These are phyloP conservation scores for Fonsecaea nubica DNA, from an alignment of 2,329 filamentous ascomycete species.

Conservation along the genomic window DNA sequence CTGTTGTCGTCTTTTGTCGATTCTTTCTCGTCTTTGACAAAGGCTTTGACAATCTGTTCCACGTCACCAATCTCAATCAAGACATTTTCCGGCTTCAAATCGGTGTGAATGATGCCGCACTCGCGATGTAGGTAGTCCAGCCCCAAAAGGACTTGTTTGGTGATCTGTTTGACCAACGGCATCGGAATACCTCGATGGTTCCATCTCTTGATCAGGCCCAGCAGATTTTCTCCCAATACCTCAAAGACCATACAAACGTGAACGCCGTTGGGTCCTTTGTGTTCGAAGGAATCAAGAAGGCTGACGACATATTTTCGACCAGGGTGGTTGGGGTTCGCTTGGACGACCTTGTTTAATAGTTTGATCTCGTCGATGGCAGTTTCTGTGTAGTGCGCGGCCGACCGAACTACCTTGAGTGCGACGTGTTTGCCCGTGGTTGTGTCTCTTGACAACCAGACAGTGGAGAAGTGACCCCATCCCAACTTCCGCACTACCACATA, in stretches of 20 bases:
- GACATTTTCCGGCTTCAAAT: constrained; percentile 91
- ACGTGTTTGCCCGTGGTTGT: constrained; percentile 91
- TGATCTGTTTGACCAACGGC: constrained; percentile 96
- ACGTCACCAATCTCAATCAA: constrained; percentile 98
- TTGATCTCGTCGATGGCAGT: constrained; percentile 99
- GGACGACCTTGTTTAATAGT: constrained; percentile 93
- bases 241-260: constrained; percentile 99
- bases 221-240: constrained; percentile 90
- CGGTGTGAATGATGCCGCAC: constrained; percentile 97
- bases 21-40: constrained; percentile 82
- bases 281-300: constrained; percentile 94
- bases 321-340: constrained; percentile 92
- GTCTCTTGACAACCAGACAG: constrained; percentile 84
- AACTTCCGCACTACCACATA: constrained; percentile 97
- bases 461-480: constrained; percentile 99
- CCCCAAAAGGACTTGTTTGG: constrained; percentile 94
- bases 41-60: constrained; percentile 96
- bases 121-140: constrained; percentile 96
- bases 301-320: constrained; percentile 95
- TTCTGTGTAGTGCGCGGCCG: constrained; percentile 97
- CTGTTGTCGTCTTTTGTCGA: constrained; percentile 86
- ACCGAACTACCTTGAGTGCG: constrained; percentile 95
- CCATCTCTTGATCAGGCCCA: constrained; percentile 97
- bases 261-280: constrained; percentile 93
- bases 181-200: constrained; percentile 97